Conservation (phyloP, 495 filamentous ascomycete genomes). For the Neurospora sp. region DNA sequence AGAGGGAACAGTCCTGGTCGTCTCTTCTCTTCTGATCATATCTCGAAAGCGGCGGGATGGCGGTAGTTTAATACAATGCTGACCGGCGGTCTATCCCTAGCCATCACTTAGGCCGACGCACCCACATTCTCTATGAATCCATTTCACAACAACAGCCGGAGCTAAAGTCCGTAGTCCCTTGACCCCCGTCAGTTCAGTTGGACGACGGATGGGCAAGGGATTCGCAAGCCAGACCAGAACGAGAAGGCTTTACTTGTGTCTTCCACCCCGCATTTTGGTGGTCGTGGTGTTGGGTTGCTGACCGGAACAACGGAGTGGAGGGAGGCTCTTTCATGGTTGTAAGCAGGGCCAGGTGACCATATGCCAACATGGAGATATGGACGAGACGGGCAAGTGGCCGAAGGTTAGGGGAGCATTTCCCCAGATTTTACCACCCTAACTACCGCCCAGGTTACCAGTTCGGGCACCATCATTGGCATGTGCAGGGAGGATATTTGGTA, state of each 20-base stretch:
- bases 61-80: not conserved
- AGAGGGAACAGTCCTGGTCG: not conserved
- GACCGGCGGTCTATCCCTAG: not conserved
- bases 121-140: not conserved
- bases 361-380: conserved; percentile 12
- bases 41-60: not conserved
- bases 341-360: conserved; percentile 13
- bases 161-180: not conserved
- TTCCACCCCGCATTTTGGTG: not conserved
- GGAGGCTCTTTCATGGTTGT: not conserved
- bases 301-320: not conserved
- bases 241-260: not conserved
- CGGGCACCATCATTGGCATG: not conserved
- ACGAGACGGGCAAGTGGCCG: conserved; percentile 16
- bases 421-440: not conserved
- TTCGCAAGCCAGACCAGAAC: not conserved
- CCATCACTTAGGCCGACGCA: not conserved
- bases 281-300: not conserved
- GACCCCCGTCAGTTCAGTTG: not conserved
- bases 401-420: conserved; percentile 1
- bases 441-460: not conserved
- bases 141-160: not conserved
- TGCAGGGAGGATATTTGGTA: not conserved
- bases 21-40: not conserved
- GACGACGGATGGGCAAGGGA: not conserved